Evolutionary conservation across 176 grass and related monocot species (phyloP), one percentile per base, ranked within the genome.

Genomic region (Paspalum notatum): DNA sequence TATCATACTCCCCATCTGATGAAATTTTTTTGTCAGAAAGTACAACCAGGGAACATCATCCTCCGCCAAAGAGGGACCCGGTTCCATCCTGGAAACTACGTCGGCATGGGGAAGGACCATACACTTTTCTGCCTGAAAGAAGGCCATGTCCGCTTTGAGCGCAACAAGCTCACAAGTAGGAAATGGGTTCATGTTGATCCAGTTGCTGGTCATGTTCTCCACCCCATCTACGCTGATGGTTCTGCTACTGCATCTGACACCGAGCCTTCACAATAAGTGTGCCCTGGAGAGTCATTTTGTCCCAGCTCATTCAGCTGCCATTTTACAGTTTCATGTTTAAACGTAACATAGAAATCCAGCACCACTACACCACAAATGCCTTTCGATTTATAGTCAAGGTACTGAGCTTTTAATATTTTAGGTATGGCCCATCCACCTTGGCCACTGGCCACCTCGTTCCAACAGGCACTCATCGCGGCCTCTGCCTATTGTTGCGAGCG

Each of bases 151-250:
- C 83, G 87, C 49, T 97, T 97, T 6, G 94, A 97, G 66, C 55
- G 76, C 80, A 89, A 97, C 80, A 97, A 97, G 70, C 80, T 94
- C 27, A 92, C 84, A 46, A 80, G 91, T 50, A 80, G 95, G 66
- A 97, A 94, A 54, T 90, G 91, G 94, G 88, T 92, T 39, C 91
- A 97, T 87, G 91, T 97, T 17, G 85, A 97, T 44, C 91, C 94
- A 5, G 60, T 51, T 9, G 83, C 84, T 15, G 91, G 89, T 38
- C 89, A 97, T 84, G 71, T 68, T 67, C 85, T 94, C 45, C 94
- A 92, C 75, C 94, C 91, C 49, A 68, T 89, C 17, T 97, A 97
- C 7, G 32, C 76, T 46, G 80, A 43, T 77, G 61, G 45, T 27
- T 71, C 72, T 0, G 27, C 38, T 56, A 64, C 40, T 26, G 38